Evolutionary conservation across 176 grass and related monocot genomes (phyloP).

Genomic region (Leersia perrieri): DNA sequence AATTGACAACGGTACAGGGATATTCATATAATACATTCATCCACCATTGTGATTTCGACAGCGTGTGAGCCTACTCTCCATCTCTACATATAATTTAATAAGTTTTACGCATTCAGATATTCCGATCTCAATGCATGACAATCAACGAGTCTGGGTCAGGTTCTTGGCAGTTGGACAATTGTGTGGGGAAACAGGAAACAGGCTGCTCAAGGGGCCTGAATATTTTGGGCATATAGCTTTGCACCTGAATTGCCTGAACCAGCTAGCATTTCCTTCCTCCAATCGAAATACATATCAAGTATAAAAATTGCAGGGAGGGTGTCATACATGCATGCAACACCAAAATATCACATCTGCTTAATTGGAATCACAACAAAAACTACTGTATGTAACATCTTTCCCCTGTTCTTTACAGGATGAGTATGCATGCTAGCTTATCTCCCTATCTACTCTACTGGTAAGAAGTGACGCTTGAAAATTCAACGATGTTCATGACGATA

Average conservation of each 20-base stretch:
- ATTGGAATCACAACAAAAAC: neutral
- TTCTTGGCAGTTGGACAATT: neutral
- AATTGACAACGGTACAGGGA: neutral
- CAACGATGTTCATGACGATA: neutral
- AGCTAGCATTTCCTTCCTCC: neutral
- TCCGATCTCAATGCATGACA: neutral
- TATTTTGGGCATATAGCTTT: neutral
- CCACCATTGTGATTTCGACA: neutral
- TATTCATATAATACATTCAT: too few relatives aligned
- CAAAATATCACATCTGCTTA: neutral
- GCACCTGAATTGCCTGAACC: neutral
- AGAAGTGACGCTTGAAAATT: neutral
- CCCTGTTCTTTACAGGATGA: neutral
- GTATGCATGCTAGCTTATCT: neutral
- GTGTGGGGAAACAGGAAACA: constrained; percentile 14
- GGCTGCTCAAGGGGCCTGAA: neutral
- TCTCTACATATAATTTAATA: neutral
- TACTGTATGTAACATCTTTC: neutral
- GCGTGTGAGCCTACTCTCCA: neutral
- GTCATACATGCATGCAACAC: neutral
- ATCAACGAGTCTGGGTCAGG: neutral
- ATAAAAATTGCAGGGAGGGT: neutral
- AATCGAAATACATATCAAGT: neutral
- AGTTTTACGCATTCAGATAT: too few relatives aligned
- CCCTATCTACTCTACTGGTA: neutral